Percentiles rank a stretch among this genome's conserved stretches.
phyloP scores from a whole-genome alignment of 1,284 basidiomycete species.

The Xerocomus nothofagi region DNA sequence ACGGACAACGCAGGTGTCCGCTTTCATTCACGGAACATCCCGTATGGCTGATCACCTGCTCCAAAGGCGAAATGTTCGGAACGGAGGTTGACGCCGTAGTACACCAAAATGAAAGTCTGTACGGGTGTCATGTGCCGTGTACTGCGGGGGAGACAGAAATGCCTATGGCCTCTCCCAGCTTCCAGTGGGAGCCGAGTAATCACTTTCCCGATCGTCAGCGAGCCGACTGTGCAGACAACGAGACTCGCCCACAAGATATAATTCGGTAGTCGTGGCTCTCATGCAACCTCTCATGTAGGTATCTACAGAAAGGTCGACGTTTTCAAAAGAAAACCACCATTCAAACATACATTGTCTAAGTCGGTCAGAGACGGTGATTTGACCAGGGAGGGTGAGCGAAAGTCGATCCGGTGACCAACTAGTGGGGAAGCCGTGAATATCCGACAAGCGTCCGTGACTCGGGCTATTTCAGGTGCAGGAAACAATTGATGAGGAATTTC shows the following conservation, averaged over 20 bases:
- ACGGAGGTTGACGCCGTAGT: constrained; percentile 20
- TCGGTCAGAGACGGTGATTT: constrained; percentile 31
- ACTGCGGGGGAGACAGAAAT: background rate
- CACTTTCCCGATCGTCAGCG: background rate
- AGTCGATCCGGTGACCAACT: background rate
- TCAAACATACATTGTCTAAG: constrained; percentile 35
- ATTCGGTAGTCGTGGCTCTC: background rate
- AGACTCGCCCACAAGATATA: background rate
- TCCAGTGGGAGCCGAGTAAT: background rate
- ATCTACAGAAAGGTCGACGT: constrained; percentile 38
- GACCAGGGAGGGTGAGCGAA: constrained; percentile 23
- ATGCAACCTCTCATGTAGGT: constrained; percentile 15
- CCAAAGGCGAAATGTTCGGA: constrained; percentile 27
- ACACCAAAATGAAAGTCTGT: constrained; percentile 17
- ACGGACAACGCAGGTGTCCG: background rate
- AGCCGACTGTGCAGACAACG: background rate
- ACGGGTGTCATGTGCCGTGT: background rate
- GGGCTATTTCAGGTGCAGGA: constrained; percentile 4
- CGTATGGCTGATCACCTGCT: constrained; percentile 16
- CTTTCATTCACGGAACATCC: constrained; percentile 3
- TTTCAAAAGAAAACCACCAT: constrained; percentile 42
- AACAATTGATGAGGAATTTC: background rate
- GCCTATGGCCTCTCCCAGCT: constrained; percentile 7
- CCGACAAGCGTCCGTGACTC: constrained; percentile 13
- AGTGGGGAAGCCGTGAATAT: constrained; percentile 14